These are phyloP conservation scores for Diplodia corticola DNA, from an alignment of 2,329 filamentous ascomycete genomes.

Conservation along the genomic window DNA sequence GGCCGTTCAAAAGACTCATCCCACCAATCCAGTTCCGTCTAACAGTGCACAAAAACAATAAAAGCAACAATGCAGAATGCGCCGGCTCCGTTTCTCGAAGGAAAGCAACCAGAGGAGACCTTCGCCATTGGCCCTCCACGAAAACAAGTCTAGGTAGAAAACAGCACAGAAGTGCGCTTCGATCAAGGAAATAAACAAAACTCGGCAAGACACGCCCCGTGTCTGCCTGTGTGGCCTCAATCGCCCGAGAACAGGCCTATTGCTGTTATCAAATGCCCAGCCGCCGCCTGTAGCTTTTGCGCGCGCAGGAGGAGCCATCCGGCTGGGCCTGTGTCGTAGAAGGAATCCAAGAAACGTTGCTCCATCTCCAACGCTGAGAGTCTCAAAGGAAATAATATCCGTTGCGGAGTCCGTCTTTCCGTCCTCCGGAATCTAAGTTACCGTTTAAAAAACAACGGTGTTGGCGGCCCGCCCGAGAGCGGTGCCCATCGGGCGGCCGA, in stretches of 20 bases:
- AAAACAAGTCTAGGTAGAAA: neutral
- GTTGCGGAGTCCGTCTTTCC: neutral
- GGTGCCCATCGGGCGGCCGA: neutral
- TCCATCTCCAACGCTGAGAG: neutral
- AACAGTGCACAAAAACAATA: neutral
- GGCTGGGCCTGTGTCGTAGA: constrained; percentile 13
- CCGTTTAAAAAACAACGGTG: constrained; percentile 10
- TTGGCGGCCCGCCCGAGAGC: neutral
- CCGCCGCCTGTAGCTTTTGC: neutral
- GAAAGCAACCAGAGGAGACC: neutral
- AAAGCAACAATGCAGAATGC: neutral
- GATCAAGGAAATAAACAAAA: neutral
- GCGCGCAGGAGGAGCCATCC: neutral
- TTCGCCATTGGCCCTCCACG: neutral
- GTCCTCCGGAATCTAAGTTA: neutral
- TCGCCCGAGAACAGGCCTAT: neutral
- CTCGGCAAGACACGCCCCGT: constrained; percentile 5
- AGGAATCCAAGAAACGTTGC: neutral
- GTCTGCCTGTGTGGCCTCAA: neutral
- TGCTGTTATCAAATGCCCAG: constrained; percentile 6
- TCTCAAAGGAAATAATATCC: neutral
- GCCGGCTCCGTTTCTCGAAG: neutral
- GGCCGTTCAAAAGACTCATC: neutral
- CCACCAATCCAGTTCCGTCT: neutral
- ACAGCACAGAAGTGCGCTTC: neutral